phyloP scores from a whole-genome alignment of 768 basidiomycete species.

The Hygrocybe punicea region DNA sequence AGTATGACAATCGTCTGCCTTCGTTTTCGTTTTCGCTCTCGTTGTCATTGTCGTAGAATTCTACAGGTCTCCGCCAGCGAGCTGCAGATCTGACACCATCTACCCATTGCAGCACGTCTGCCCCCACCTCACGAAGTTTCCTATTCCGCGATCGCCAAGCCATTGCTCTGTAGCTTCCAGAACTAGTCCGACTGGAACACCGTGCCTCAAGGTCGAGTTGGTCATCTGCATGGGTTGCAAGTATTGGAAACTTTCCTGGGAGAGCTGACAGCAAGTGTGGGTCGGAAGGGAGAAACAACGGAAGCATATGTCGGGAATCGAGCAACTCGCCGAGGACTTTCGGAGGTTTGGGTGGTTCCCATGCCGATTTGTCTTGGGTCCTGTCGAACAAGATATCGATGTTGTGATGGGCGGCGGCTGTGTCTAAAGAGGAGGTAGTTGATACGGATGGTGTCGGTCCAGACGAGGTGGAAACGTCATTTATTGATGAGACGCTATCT shows the following conservation, averaged over 20 bases:
- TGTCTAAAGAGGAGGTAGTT: conserved; percentile 33
- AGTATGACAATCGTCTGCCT: conserved; percentile 20
- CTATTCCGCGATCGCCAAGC: conserved; percentile 58
- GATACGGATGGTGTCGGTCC: conserved; percentile 36
- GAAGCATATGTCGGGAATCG: conserved; percentile 92
- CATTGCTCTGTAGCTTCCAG: conserved; percentile 39
- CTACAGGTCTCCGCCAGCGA: conserved; percentile 54
- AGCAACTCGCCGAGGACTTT: conserved; percentile 86
- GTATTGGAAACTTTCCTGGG: conserved; percentile 47
- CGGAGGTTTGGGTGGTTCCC: conserved; percentile 75
- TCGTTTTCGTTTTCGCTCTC: conserved; percentile 40
- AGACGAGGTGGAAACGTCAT: conserved; percentile 38
- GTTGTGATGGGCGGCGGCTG: conserved; percentile 43
- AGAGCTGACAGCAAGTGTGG: conserved; percentile 71
- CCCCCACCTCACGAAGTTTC: conserved; percentile 58
- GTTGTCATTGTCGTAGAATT: conserved; percentile 40
- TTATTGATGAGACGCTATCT: conserved; percentile 45
- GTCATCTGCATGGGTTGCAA: conserved; percentile 26
- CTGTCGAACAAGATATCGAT: conserved; percentile 84
- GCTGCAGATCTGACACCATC: conserved; percentile 61
- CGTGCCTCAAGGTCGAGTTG: conserved; percentile 29
- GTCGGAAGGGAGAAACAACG: conserved; percentile 78
- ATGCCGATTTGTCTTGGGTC: conserved; percentile 57
- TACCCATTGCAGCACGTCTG: conserved; percentile 63
- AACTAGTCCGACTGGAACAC: conserved; percentile 40